phyloP scores from a whole-genome alignment of 495 filamentous ascomycete genomes.

The Friedmanniomyces simplex region DNA sequence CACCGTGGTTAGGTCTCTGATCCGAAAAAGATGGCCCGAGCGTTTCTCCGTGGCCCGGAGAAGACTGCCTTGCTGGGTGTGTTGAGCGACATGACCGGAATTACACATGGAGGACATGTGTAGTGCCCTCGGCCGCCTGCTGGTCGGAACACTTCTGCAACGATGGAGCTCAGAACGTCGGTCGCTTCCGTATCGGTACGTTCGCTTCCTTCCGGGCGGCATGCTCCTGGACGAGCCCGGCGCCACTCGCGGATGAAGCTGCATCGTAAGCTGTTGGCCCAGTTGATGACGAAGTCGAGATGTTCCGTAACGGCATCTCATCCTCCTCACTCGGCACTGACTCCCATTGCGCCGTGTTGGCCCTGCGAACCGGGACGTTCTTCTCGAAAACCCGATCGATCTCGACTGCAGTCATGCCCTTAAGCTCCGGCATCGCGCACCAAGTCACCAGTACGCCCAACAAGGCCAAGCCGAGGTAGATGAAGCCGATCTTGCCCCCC shows the following conservation, averaged over 20 bases:
- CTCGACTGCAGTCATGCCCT: constrained; percentile 34
- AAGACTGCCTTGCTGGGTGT: neutral
- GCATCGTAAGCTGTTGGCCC: neutral
- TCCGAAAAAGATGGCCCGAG: no score
- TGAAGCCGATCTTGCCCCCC: constrained; percentile 70
- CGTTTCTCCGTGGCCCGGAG: no score
- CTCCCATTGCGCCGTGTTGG: constrained; percentile 27
- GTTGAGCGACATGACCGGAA: no score
- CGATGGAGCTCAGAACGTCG: neutral
- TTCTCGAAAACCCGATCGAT: constrained; percentile 49
- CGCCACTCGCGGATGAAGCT: neutral
- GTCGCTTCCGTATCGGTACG: neutral
- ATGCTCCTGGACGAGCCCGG: neutral
- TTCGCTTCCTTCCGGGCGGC: neutral
- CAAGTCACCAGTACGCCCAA: constrained; percentile 1
- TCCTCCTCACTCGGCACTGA: neutral
- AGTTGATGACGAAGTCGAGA: constrained; percentile 15
- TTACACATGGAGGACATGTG: no score
- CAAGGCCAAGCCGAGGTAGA: constrained; percentile 37
- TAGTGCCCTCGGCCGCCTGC: neutral
- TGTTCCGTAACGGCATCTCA: constrained; percentile 28
- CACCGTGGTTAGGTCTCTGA: no score
- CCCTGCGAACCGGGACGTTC: constrained; percentile 36
- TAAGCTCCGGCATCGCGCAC: constrained; percentile 23
- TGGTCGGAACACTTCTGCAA: neutral